phyloP scores from a whole-genome alignment of 2,329 filamentous ascomycete species.

The Pseudogymnoascus sp. region DNA sequence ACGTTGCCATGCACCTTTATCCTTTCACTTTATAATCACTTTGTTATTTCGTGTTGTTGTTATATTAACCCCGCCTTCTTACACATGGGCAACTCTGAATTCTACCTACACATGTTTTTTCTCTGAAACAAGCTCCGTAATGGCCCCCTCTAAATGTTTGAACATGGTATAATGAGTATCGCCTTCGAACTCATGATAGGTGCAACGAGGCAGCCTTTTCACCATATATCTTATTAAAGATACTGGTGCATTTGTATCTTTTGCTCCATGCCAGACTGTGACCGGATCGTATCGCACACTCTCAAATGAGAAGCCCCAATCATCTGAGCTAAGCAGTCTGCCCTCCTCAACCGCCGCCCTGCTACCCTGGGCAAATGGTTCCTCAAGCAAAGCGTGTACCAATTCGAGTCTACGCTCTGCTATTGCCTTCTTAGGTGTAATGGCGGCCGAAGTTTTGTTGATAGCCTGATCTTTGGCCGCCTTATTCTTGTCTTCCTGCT shows the following conservation, averaged over 20 bases:
- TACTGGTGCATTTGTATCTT: slow-evolving; percentile 15
- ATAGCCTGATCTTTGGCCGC: not conserved
- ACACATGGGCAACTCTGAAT: not conserved
- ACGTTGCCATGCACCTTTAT: slow-evolving; percentile 25
- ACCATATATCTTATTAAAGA: not conserved
- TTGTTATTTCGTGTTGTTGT: too few species aligned
- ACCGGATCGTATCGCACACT: slow-evolving; percentile 12
- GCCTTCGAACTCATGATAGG: not conserved
- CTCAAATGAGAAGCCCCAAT: slow-evolving; percentile 15
- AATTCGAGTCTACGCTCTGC: not conserved
- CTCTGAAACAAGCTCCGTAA: not conserved
- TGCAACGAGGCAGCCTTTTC: not conserved
- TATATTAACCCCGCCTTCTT: too few species aligned
- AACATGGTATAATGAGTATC: not conserved
- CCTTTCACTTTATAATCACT: slow-evolving; percentile 27
- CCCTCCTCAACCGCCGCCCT: not conserved
- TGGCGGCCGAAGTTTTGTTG: not conserved
- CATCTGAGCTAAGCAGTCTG: not conserved
- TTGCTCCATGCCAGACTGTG: slow-evolving; percentile 15
- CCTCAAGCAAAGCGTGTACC: not conserved
- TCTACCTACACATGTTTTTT: not conserved
- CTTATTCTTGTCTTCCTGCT: not conserved
- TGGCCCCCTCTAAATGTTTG: not conserved
- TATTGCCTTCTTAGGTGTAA: not conserved
- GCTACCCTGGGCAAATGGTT: not conserved